Evolutionary conservation across 2,329 filamentous ascomycete species (phyloP).

Genomic region (Colletotrichum incanum): DNA sequence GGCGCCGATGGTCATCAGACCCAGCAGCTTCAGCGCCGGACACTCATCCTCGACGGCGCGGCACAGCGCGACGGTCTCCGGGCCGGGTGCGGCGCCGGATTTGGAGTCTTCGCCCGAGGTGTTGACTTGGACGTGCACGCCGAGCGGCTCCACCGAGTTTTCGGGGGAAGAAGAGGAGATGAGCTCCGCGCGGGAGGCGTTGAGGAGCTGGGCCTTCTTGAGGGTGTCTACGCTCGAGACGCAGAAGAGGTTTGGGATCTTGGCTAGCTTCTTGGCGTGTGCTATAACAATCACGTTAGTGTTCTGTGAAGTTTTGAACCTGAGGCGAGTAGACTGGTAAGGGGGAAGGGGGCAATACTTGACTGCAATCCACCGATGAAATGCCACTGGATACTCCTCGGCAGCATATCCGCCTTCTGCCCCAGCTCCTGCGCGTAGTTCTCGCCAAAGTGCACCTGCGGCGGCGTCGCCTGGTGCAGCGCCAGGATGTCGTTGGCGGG

Average conservation of each 20-base stretch:
- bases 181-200: conserved; percentile 80
- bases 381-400: conserved; percentile 87
- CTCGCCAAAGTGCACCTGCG: conserved; percentile 85
- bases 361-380: conserved; percentile 96
- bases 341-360: conserved; percentile 55
- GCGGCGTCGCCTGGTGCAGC: conserved; percentile 73
- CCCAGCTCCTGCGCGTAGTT: conserved; percentile 94
- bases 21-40: conserved; percentile 81
- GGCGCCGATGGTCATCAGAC: conserved; percentile 97
- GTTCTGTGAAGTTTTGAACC: background rate
- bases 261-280: conserved; percentile 90
- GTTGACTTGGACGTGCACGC: conserved; percentile 94
- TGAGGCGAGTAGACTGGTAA: background rate
- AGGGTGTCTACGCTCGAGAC: conserved; percentile 90
- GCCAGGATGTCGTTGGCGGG: conserved; percentile 92
- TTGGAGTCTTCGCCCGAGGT: conserved; percentile 92
- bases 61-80: conserved; percentile 76
- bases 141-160: conserved; percentile 64
- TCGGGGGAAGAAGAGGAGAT: conserved; percentile 52
- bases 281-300: conserved; percentile 63
- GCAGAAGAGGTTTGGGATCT: conserved; percentile 90
- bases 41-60: conserved; percentile 79
- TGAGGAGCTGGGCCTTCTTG: conserved; percentile 89
- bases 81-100: conserved; percentile 81
- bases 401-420: conserved; percentile 87